Evolutionary conservation across 306 rosid genomes (phyloP).

Genomic region (Quercus glauca): DNA sequence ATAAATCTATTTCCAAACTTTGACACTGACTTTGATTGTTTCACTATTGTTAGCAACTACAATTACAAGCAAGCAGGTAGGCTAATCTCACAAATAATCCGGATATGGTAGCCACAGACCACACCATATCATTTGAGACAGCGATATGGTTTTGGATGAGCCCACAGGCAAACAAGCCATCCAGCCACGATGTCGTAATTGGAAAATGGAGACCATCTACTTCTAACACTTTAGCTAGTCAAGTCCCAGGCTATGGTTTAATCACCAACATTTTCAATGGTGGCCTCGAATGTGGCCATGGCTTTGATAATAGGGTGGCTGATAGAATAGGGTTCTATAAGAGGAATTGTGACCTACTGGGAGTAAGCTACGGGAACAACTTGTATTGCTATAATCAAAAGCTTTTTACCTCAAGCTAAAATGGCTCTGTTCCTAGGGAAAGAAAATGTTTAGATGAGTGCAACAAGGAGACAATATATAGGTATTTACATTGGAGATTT

Average conservation of each 20-base stretch:
- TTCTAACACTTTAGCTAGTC: slow-evolving; percentile 29
- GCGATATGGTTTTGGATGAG: slow-evolving; percentile 84
- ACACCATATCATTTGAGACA: slow-evolving; percentile 47
- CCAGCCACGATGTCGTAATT: slow-evolving; percentile 51
- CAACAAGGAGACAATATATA: too few species aligned
- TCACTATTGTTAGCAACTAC: slow-evolving; percentile 34
- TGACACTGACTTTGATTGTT: too few species aligned
- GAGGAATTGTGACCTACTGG: slow-evolving; percentile 30
- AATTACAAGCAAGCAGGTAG: slow-evolving; percentile 51
- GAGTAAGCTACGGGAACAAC: slow-evolving; percentile 24
- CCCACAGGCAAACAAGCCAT: slow-evolving; percentile 47
- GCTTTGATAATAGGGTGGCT: slow-evolving; percentile 20
- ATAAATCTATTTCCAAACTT: too few species aligned
- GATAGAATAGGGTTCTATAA: slow-evolving; percentile 46
- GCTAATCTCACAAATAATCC: slow-evolving; percentile 48
- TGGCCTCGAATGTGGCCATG: slow-evolving; percentile 45
- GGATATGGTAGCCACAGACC: slow-evolving; percentile 46
- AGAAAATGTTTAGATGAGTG: not conserved
- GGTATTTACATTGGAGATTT: too few species aligned
- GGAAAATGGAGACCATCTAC: slow-evolving; percentile 45
- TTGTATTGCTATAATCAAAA: slow-evolving; percentile 31
- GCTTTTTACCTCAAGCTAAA: slow-evolving; percentile 20
- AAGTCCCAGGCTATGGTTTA: slow-evolving; percentile 48
- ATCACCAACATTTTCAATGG: slow-evolving; percentile 56
- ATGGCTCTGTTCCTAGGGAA: not conserved